Percentiles rank a stretch among this genome's conserved stretches.
Evolutionary conservation across 2,329 filamentous ascomycete genomes (phyloP).

Genomic region (Botrytis hyacinthi): DNA sequence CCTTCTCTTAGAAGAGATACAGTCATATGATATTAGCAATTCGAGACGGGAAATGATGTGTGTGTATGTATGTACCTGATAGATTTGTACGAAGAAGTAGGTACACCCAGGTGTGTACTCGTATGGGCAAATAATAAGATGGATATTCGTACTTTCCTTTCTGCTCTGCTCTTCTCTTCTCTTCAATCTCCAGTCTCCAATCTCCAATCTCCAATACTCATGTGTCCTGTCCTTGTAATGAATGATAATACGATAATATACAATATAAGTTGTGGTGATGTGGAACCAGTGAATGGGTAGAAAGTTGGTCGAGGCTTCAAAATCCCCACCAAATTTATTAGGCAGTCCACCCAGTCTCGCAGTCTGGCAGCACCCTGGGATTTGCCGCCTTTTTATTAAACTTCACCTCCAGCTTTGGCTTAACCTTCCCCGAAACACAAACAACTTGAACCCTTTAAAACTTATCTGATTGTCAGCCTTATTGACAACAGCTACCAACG

Average conservation of each 20-base stretch:
- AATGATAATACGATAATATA: not conserved
- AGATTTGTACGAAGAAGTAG: not conserved
- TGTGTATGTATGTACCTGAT: too few species aligned
- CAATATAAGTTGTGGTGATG: not conserved
- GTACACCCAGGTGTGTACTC: not conserved
- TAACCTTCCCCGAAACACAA: not conserved
- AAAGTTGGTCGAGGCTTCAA: not conserved
- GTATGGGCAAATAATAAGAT: not conserved
- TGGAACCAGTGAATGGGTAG: not conserved
- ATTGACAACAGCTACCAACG: conserved; percentile 8
- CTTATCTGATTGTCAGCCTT: conserved; percentile 14
- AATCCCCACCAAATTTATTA: not conserved
- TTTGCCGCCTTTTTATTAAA: conserved; percentile 10
- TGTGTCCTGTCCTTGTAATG: not conserved
- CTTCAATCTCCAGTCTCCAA: not conserved
- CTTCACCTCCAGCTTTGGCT: conserved; percentile 3
- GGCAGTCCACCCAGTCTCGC: not conserved
- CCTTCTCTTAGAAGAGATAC: not conserved
- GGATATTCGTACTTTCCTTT: not conserved
- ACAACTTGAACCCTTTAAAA: conserved; percentile 3
- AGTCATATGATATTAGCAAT: not conserved
- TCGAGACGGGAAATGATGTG: not conserved
- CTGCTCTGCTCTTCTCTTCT: not conserved
- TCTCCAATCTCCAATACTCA: not conserved
- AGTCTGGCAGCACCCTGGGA: not conserved